Conservation (phyloP, 2,329 filamentous ascomycete genomes). For the Aspergillus pseudotamarii region DNA sequence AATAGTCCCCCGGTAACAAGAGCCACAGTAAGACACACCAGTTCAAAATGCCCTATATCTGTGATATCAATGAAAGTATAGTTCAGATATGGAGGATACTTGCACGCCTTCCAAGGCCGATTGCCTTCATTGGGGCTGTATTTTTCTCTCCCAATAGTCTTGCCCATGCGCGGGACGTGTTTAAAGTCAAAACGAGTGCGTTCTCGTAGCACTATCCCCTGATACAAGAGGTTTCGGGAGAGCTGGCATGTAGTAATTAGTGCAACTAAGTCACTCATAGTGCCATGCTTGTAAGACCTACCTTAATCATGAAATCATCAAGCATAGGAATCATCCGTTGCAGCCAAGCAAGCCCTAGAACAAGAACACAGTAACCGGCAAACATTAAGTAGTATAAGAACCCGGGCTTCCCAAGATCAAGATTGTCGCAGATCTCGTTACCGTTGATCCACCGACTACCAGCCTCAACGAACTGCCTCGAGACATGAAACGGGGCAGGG, state of each 20-base stretch:
- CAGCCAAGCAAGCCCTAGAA: slow-evolving; percentile 27
- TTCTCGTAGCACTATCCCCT: slow-evolving; percentile 33
- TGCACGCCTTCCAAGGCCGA: background rate
- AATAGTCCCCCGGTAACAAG: background rate
- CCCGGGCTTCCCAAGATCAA: slow-evolving; percentile 37
- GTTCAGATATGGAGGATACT: background rate
- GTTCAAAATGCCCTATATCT: slow-evolving; percentile 5
- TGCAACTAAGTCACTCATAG: background rate
- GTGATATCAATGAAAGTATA: background rate
- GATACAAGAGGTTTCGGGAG: slow-evolving; percentile 27
- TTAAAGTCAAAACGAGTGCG: slow-evolving; percentile 39
- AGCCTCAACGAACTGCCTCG: slow-evolving; percentile 39
- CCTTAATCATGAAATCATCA: slow-evolving; percentile 27
- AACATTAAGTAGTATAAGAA: slow-evolving; percentile 19
- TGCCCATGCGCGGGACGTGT: slow-evolving; percentile 28
- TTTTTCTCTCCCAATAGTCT: slow-evolving; percentile 12
- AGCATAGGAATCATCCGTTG: slow-evolving; percentile 30
- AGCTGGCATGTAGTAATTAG: slow-evolving; percentile 3
- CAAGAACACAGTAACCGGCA: slow-evolving; percentile 32
- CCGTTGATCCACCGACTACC: slow-evolving; percentile 45
- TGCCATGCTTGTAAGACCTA: slow-evolving; percentile 17
- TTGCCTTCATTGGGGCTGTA: background rate
- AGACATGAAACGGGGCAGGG: slow-evolving; percentile 38
- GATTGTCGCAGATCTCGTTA: slow-evolving; percentile 39
- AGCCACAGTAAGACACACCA: slow-evolving; percentile 1